Base-by-base conservation (phyloP, 768 basidiomycete genomes). In the Russula foetens region DNA sequence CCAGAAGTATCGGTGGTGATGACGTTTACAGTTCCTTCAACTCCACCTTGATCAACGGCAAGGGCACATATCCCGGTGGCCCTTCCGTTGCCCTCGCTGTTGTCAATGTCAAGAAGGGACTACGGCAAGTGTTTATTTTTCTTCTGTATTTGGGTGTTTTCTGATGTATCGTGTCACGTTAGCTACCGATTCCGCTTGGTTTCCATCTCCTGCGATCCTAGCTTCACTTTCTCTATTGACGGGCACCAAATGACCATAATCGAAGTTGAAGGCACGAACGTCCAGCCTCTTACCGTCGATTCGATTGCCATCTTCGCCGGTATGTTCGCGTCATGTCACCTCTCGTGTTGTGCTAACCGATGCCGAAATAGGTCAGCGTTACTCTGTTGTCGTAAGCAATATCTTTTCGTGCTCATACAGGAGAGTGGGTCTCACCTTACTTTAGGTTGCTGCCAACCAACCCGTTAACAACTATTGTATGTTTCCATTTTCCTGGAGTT, bases 111-210 rank as follows among this genome's bases (percentile, higher is more conserved):
- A 47, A 69, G 3, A 62, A 59, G 0, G 75, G 76, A 17, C 56
- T 48, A 47, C 67, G 70, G 58, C 69, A 26, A n/a, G 63, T 44
- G 15, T 38, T 1, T 35, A 19, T 35, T 17, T 14, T 24, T 19
- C n/a, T n/a, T 12, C 15, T 15, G 52, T 14, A 15, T 26, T 1
- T 46, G 29, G 23, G 33, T 44, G n/a, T 11, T 4, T 38, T 28
- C 19, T 59, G 23, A 59, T 31, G 24, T 38, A 12, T 23, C 24
- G 29, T 26, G 7, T 43, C 17, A 69, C 68, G 48, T 15, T 53
- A 75, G 80, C 3, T 84, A 84, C 64, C 77, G 84, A 12, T 79
- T 85, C 71, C 77, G 84, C 6, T 39, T 86, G 5, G 60, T 85
- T 31, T 71, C 75, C 7, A 74, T 77, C 14, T 79, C 82, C n/a